Conservation (phyloP, 345 rosid species). For the Eucalyptus leucophloia region DNA sequence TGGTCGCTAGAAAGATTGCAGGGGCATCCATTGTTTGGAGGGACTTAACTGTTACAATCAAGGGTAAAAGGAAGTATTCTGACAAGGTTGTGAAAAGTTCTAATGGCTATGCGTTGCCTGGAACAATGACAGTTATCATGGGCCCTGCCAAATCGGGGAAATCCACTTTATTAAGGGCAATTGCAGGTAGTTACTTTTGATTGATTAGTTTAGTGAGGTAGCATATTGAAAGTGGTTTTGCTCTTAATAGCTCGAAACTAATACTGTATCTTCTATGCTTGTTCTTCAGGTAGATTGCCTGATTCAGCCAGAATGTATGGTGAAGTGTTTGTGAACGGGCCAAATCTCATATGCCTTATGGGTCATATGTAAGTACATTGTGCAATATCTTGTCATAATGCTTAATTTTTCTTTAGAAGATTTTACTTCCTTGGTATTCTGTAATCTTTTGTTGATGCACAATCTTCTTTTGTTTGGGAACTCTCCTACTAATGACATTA, state of each 20-base stretch:
- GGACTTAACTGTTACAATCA: conserved; percentile 87
- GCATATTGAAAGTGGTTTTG: background rate
- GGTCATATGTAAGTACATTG: conserved; percentile 71
- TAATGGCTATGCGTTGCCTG: conserved; percentile 90
- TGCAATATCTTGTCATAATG: background rate
- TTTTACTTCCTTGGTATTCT: background rate
- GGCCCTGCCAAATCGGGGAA: conserved; percentile 99
- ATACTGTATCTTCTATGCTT: background rate
- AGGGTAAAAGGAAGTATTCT: conserved; percentile 82
- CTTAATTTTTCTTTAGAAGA: background rate
- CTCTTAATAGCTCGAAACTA: background rate
- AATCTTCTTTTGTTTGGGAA: background rate
- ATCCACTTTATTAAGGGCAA: conserved; percentile 81
- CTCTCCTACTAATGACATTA: background rate
- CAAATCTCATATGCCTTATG: conserved; percentile 62
- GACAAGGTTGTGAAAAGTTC: conserved; percentile 91
- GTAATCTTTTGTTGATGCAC: background rate
- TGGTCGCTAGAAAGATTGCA: conserved; percentile 53
- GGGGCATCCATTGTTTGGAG: conserved; percentile 95
- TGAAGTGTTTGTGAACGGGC: conserved; percentile 84
- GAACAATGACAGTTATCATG: conserved; percentile 98
- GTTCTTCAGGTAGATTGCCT: conserved; percentile 64
- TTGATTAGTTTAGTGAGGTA: background rate
- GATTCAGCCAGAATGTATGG: conserved; percentile 74
- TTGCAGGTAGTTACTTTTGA: conserved; percentile 51